phyloP scores from a whole-genome alignment of 768 basidiomycete genomes.

The Lentinula detonsa region DNA sequence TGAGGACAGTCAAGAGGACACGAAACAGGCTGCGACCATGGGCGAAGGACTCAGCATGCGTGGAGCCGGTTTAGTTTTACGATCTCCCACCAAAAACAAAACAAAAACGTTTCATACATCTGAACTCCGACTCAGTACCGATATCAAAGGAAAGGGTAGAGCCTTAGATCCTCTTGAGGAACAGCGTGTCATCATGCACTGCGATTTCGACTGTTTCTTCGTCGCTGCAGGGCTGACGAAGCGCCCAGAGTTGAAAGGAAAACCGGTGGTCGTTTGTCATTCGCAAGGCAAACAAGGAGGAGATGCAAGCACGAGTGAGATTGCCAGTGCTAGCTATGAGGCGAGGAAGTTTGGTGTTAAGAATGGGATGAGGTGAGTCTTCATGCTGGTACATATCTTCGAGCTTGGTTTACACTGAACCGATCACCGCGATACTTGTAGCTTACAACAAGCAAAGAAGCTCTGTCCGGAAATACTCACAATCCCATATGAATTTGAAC shows the following conservation, averaged over 20 bases:
- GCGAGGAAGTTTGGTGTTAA: constrained; percentile 82
- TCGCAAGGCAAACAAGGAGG: constrained; percentile 76
- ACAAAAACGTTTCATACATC: constrained; percentile 25
- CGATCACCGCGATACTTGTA: constrained; percentile 18
- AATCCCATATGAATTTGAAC: constrained; percentile 92
- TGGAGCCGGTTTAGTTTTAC: constrained; percentile 41
- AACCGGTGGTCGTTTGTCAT: constrained; percentile 93
- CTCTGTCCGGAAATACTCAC: constrained; percentile 70
- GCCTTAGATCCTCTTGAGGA: constrained; percentile 35
- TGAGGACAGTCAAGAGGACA: constrained; percentile 28
- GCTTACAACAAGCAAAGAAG: constrained; percentile 73
- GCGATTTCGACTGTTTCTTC: constrained; percentile 97
- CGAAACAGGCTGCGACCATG: no score
- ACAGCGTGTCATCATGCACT: constrained; percentile 79
- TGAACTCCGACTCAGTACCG: constrained; percentile 13
- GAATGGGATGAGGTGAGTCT: constrained; percentile 87
- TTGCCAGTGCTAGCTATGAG: constrained; percentile 93
- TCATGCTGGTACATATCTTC: background rate
- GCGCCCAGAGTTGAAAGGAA: constrained; percentile 77
- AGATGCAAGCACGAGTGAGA: constrained; percentile 81
- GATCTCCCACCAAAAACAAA: constrained; percentile 34
- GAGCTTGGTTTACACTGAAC: background rate
- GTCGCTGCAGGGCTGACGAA: constrained; percentile 84
- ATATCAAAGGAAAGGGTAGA: constrained; percentile 50
- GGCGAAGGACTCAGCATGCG: constrained; percentile 40